Percentiles rank a stretch among this genome's conserved stretches.
These are phyloP conservation scores for Hanseniaspora gamundiae DNA, from an alignment of 1,139 yeast genomes.

Conservation along the genomic window DNA sequence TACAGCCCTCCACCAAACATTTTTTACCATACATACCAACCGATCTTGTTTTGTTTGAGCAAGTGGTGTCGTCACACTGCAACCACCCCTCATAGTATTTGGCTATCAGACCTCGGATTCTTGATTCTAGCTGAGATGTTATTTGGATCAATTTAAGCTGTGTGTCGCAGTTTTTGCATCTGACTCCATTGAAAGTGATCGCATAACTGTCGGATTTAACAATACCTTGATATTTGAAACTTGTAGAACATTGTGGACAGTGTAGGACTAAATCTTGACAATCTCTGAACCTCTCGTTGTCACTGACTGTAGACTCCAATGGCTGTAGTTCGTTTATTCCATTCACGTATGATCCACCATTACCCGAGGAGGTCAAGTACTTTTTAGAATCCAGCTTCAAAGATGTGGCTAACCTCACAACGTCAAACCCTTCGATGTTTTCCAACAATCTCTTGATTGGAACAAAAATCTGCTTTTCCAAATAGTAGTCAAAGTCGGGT, in stretches of 20 bases:
- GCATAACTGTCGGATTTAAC: constrained; percentile 46
- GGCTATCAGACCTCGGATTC: constrained; percentile 58
- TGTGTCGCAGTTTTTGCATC: constrained; percentile 49
- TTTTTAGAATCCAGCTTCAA: constrained; percentile 67
- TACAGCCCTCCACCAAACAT: constrained; percentile 58
- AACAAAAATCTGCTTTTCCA: constrained; percentile 81
- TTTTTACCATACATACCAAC: constrained; percentile 81
- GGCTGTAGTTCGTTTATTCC: constrained; percentile 48
- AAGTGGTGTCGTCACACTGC: constrained; percentile 71
- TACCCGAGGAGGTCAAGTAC: constrained; percentile 38
- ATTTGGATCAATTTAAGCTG: constrained; percentile 42
- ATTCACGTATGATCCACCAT: constrained; percentile 6
- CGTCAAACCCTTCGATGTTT: constrained; percentile 78
- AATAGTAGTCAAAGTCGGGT: constrained; percentile 70
- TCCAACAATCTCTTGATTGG: constrained; percentile 85
- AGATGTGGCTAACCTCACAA: constrained; percentile 61
- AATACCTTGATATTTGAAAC: constrained; percentile 65
- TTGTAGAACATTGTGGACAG: constrained; percentile 51
- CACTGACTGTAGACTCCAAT: constrained; percentile 71
- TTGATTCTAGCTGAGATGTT: constrained; percentile 60
- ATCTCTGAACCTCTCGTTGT: constrained; percentile 68
- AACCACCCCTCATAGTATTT: constrained; percentile 80
- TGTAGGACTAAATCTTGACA: constrained; percentile 41
- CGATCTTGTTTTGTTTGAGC: constrained; percentile 74
- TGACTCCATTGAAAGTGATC: constrained; percentile 56